Base-by-base conservation (phyloP, 2,329 filamentous ascomycete species). In the Aspergillus terreus region DNA sequence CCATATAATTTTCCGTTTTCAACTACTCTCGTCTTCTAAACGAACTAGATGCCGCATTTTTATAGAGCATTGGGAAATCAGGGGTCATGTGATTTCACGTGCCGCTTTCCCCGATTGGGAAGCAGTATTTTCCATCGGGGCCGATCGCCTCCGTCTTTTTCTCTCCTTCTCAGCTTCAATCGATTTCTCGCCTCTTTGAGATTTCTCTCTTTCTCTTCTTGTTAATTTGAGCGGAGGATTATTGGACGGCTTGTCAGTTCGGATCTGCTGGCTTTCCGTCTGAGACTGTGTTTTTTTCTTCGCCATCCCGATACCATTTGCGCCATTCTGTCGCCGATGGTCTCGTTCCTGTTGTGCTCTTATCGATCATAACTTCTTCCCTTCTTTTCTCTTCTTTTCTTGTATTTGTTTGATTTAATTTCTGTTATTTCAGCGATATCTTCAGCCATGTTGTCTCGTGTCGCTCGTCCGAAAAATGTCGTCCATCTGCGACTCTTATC, bases 381-480 rank as follows among this genome's bases (percentile, higher is more conserved):
- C 23, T 23, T 23, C 11, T 58, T 47, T 48, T 55, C 32, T 55
- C 46, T 48, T 54, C 49, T 35, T 40, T 57, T 25, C 44, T 27
- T 47, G 15, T 41, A n/a, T 44, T 51, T 49, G 23, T 49, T 51
- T 32, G 21, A 32, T 46, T 46, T 52, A 44, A 52, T 51, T 44
- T 54, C 44, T 49, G 19, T 56, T 56, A 46, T 56, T 58, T 55
- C 45, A 55, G 46, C 51, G 54, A 30, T 30, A 30, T 30, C 27
- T 43, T 47, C 44, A 58, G 61, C 59, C 59, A 84, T 84, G 82
- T 76, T 84, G 63, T 76, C 76, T 49, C 77, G 79, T 67, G 75
- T 80, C 62, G 79, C 79, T 58, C 76, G 76, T 58, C 78, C 78
- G 59, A 78, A 76, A 70, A 75, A 77, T 68, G 70, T 72, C 47